Evolutionary conservation across 352 stramenopile species (phyloP).

Genomic region (Globisporangium middletonii): DNA sequence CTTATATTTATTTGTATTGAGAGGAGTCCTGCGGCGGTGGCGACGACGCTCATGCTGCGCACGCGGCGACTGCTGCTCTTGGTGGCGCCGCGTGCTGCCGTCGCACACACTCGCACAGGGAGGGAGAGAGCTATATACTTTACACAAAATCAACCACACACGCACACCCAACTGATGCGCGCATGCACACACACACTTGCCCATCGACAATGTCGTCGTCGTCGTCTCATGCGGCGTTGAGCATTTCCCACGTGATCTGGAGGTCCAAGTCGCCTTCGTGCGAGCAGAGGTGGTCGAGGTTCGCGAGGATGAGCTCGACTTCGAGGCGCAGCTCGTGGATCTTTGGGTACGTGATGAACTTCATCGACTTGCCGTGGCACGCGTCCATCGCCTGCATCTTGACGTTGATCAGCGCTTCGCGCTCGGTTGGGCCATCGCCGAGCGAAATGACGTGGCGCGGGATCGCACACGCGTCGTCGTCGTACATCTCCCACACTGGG

Average conservation of each 20-base stretch:
- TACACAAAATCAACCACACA: conserved; percentile 10
- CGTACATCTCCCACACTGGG: conserved; percentile 64
- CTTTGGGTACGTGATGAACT: conserved; percentile 86
- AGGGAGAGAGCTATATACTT: conserved; percentile 4
- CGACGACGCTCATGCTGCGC: no score
- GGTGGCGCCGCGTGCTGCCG: no score
- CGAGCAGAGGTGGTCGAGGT: conserved; percentile 75
- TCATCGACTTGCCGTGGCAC: conserved; percentile 84
- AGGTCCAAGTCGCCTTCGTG: conserved; percentile 79
- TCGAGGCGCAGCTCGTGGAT: conserved; percentile 73
- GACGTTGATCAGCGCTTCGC: conserved; percentile 78
- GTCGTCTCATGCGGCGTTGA: conserved; percentile 40
- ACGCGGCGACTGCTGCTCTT: no score
- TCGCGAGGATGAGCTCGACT: conserved; percentile 74
- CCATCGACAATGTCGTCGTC: no score
- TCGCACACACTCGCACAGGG: no score
- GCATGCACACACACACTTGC: no score
- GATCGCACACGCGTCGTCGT: conserved; percentile 31
- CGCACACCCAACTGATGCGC: not conserved
- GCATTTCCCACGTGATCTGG: conserved; percentile 85
- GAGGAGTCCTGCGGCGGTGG: no score
- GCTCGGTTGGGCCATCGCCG: conserved; percentile 77
- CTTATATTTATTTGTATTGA: conserved; percentile 21
- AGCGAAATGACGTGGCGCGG: conserved; percentile 78
- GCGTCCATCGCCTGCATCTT: conserved; percentile 79